Base-by-base conservation (phyloP, 495 filamentous ascomycete genomes). In the Tuber umbilicatum region DNA sequence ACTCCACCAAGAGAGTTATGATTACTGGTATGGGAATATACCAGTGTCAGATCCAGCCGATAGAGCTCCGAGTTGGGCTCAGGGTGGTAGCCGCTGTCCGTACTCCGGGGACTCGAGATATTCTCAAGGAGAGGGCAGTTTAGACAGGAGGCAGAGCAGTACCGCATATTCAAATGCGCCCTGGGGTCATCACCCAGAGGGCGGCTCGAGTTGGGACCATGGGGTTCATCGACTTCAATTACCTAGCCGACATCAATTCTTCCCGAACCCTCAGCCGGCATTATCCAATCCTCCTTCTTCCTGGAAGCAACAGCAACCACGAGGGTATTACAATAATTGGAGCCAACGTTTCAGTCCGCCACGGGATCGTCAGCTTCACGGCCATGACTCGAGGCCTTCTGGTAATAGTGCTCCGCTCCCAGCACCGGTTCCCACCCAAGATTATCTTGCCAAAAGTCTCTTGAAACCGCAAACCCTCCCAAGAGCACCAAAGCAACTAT, bases 401-500 rank as follows among this genome's bases (percentile, higher is more conserved):
- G 14, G 31, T 35, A 19, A 35, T 35, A 4, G 10, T 60, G 19
- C 35, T 38, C n/a, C 39, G 6, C 70, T 73, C 67, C 68, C 70
- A 23, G 9, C 27, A 47, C 88, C 87, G 19, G 42, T 83, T 0
- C 86, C 87, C 0, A 84, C 84, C 0, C 23, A 70, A 0, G 71
- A 70, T 31, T 89, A 89, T 81, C 81, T 87, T 23, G 1, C 31
- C 6, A 78, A 72, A 0, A 79, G 85, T 2, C 81, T 79, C 31
- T 37, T 78, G 23, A 73, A 75, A 1, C 75, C 82, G 0, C 75
- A 69, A 38, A 43, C 42, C 0, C 76, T 86, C 1, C 60, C 77
- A 1, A 2, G 74, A 2, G 82, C 85, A 10, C 83, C 83, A 3
- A 84, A 85, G 16, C 84, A 97, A 1, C 89, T 99, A 2, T 83